Conservation (phyloP, 2,329 filamentous ascomycete species). For the Aschersonia sp. region DNA sequence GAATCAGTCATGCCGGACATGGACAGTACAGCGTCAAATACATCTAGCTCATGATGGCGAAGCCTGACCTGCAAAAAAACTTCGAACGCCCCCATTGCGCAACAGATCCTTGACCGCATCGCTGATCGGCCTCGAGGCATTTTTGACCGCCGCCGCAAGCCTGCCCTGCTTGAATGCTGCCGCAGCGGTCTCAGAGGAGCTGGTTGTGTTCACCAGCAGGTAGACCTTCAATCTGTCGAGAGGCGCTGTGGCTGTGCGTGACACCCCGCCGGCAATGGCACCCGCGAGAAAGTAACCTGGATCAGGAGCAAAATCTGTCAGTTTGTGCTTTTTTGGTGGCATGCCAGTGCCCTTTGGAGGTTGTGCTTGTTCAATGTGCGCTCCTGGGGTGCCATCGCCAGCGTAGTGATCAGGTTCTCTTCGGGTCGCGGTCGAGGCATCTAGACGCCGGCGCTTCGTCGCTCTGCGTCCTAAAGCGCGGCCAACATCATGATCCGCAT, state of each 20-base stretch:
- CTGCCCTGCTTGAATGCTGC: constrained; percentile 58
- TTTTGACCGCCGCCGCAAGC: constrained; percentile 47
- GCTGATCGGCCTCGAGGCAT: constrained; percentile 53
- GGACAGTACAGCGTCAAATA: not conserved
- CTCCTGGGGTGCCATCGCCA: constrained; percentile 20
- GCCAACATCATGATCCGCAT: constrained; percentile 6
- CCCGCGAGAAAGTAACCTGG: constrained; percentile 97
- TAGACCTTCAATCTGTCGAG: constrained; percentile 96
- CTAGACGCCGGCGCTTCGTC: constrained; percentile 10
- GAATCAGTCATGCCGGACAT: not conserved
- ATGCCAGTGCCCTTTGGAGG: constrained; percentile 19
- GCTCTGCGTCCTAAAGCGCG: constrained; percentile 10
- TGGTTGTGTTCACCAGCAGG: constrained; percentile 73
- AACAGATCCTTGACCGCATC: constrained; percentile 68
- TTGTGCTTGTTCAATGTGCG: constrained; percentile 13
- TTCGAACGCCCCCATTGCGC: constrained; percentile 71
- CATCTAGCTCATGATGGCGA: not conserved
- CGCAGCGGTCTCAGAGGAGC: constrained; percentile 36
- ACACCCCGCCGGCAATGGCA: constrained; percentile 86
- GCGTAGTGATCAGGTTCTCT: constrained; percentile 9
- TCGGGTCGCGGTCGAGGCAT: constrained; percentile 9
- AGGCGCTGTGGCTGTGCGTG: constrained; percentile 86
- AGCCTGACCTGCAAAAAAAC: constrained; percentile 75
- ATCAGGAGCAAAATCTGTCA: constrained; percentile 62
- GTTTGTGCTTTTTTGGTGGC: constrained; percentile 30